A percentile compares a stretch with the other conserved stretches of the same genome.
Conservation (phyloP, 805 yeast species). For the Candida hispaniensis region DNA sequence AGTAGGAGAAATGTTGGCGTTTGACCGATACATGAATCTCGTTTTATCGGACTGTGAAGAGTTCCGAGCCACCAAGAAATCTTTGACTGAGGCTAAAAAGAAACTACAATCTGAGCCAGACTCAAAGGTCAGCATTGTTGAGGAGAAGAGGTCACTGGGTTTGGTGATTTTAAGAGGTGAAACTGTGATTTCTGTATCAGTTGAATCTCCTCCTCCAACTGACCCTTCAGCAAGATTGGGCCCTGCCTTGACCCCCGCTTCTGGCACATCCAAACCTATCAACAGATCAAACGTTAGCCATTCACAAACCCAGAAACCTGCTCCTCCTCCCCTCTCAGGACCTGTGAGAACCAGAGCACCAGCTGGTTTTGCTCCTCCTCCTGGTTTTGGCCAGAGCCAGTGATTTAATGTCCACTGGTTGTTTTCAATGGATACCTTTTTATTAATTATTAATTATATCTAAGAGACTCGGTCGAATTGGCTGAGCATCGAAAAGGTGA, state of each 20-base stretch:
- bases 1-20: conserved; percentile 73
- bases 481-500: no score
- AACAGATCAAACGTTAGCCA: conserved; percentile 27
- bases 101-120: conserved; percentile 17
- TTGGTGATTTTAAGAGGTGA: conserved; percentile 81
- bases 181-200: conserved; percentile 58
- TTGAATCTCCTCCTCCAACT: conserved; percentile 51
- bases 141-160: conserved; percentile 70
- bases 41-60: conserved; percentile 82
- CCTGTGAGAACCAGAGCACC: conserved; percentile 23
- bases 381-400: conserved; percentile 30
- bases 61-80: conserved; percentile 45
- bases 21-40: conserved; percentile 80
- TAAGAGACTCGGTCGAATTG: no score
- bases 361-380: conserved; percentile 26
- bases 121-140: conserved; percentile 26
- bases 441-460: no score
- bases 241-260: conserved; percentile 27
- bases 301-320: conserved; percentile 27
- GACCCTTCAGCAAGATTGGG: conserved; percentile 32
- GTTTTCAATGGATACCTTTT: no score
- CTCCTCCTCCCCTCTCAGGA: conserved; percentile 22
- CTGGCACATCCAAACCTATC: conserved; percentile 30
- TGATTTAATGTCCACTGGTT: no score
- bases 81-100: conserved; percentile 23